These are phyloP conservation scores for Pisolithus marmoratus DNA, from an alignment of 768 basidiomycete genomes.

Conservation along the genomic window DNA sequence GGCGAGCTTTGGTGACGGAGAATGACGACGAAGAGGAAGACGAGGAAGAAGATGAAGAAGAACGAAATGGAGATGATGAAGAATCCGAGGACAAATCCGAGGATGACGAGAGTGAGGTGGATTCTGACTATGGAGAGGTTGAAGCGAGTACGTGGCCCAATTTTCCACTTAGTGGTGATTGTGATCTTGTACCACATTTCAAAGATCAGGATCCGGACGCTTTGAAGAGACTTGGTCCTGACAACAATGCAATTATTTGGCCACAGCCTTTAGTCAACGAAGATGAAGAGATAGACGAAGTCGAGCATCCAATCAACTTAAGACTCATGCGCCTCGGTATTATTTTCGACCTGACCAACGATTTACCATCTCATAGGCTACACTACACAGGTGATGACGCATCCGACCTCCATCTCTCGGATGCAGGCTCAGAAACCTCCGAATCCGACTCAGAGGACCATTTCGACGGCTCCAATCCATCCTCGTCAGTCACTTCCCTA, in stretches of 20 bases:
- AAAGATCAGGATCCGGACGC: slow-evolving; percentile 46
- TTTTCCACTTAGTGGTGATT: background rate
- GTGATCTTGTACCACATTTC: slow-evolving; percentile 1
- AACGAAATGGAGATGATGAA: slow-evolving; percentile 21
- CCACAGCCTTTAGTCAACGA: slow-evolving; percentile 55
- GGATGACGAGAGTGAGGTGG: slow-evolving; percentile 28
- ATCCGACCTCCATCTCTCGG: slow-evolving; percentile 58
- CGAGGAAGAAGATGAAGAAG: slow-evolving; percentile 26
- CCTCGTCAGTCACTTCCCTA: slow-evolving; percentile 46
- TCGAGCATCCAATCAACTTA: slow-evolving; percentile 62
- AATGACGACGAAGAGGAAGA: slow-evolving; percentile 29
- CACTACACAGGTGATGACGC: slow-evolving; percentile 44
- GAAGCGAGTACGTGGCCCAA: slow-evolving; percentile 52
- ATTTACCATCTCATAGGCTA: background rate
- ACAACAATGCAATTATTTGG: slow-evolving; percentile 80
- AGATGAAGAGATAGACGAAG: slow-evolving; percentile 57
- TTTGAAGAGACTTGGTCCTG: slow-evolving; percentile 50
- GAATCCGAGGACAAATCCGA: slow-evolving; percentile 23
- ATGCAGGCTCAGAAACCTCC: slow-evolving; percentile 48
- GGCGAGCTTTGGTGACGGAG: slow-evolving; percentile 31
- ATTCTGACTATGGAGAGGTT: slow-evolving; percentile 63
- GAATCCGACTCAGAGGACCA: slow-evolving; percentile 36
- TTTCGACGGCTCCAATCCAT: slow-evolving; percentile 27
- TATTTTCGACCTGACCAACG: slow-evolving; percentile 1
- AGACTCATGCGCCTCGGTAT: slow-evolving; percentile 73